Evolutionary conservation across 129 eudicot genomes (phyloP), one percentile per base, ranked within the genome.

Genomic region (Saposhnikovia divaricata): DNA sequence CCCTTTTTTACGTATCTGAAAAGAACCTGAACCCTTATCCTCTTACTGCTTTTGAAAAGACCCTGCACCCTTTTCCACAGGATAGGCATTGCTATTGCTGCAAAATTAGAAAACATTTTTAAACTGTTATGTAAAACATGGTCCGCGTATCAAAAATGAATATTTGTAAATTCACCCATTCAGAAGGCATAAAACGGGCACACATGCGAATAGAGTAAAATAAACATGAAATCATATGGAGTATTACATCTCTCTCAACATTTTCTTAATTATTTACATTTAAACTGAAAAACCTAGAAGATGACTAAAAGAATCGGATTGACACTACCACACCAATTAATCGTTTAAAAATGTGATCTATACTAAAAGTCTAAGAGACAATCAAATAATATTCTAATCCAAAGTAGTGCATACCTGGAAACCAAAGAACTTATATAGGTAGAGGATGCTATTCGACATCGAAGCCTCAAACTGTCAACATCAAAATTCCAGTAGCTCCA

Each of bases 401-500:
- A 1, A 43, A 66, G 37, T 13, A 19, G 15, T n/a, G 55, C 46
- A n/a, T 86, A 89, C 97, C 94, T 90, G 72, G 85, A 74, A 83
- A 88, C 74, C 27, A 94, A 79, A 27, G 97, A 80, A 50, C 92
- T 81, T 75, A 92, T 84, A 80, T 91, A 91, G 47, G 91, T 87
- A 76, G 92, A 89, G 74, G 95, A 90, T 43, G 95, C 92, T 61
- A 92, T 85, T 40, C 92, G 87, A 79, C 96, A 88, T 50, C 92
- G 90, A 66, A 91, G 91, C 72, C 89, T 87, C 73, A 91, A 80
- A 82, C 80, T 85, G 31, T 90, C 97, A 0, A 89, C 91, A 83
- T 88, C 90, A 92, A 92, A 57, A 92, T 80, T 73, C 97, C 93
- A 73, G 89, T 82, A 77, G 94, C 95, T 38, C 97, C 97, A 78